Base-by-base conservation (phyloP, 2,329 filamentous ascomycete species). In the Clarireedia monteithiana region DNA sequence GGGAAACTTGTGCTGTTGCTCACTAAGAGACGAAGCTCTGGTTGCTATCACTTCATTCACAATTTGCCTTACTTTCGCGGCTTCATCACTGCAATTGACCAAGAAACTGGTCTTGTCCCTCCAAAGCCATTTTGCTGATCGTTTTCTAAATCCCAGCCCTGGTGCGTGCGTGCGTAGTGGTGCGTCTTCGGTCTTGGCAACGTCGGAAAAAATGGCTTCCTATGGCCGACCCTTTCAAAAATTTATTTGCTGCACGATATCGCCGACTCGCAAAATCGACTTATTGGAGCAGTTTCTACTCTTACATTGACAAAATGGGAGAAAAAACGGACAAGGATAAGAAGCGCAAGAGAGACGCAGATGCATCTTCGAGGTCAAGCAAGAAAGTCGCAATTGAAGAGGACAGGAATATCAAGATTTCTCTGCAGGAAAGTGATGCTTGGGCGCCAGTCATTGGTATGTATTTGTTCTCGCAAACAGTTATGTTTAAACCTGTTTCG, bases 381-480 rank as follows among this genome's bases (percentile, higher is more conserved):
- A 73, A 76, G 68, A 82, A 81, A 69, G 75, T 78, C n/a, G 71
- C 73, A 48, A 70, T 79, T 42, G 71, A 77, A 62, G 63, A 51
- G 9, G 60, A 64, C 24, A 62, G 60, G 24, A 71, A 68, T 36
- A 70, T 78, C 53, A 74, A 70, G 44, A 71, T 83, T 30, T 73
- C 76, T 34, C 74, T 77, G 2, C 69, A 76, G 26, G 70, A 71
- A 57, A 71, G 73, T 17, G 74, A 74, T 59, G 70, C 70, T 61
- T 79, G 73, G 64, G 77, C 79, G 20, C 80, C 80, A 2, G 71
- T 81, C 27, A 72, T 82, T 69, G 78, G 78, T 81, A 77, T 59
- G 69, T 59, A 47, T 34, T 30, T 10, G 30, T 12, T 34, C 12
- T 14, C 30, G 30, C 30, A 12, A 12, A 34, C 1, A 34, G 7